Percentiles rank a stretch among this genome's conserved stretches.
These are phyloP conservation scores for Ascobolus immersus DNA, from an alignment of 495 filamentous ascomycete species.

Conservation along the genomic window DNA sequence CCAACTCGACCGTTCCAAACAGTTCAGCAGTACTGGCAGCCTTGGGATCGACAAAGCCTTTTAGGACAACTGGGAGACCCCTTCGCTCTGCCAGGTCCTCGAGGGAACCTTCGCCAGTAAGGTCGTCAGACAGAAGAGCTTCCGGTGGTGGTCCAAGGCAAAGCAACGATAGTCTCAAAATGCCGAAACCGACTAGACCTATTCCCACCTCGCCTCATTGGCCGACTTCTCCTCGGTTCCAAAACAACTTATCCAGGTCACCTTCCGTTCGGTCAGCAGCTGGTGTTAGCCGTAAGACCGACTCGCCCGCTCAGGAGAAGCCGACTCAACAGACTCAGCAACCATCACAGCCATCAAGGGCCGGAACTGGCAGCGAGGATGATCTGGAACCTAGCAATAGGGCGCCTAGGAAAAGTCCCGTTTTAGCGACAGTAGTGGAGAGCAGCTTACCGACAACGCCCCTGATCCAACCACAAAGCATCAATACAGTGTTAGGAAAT, in stretches of 20 bases:
- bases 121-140: not conserved
- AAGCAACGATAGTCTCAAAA: constrained; percentile 3
- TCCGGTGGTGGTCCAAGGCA: not conserved
- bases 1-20: too few species aligned
- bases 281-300: not conserved
- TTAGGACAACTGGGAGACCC: too few species aligned
- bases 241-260: constrained; percentile 13
- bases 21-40: too few species aligned
- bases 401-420: constrained; percentile 38
- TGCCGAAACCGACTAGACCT: constrained; percentile 12
- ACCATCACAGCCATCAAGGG: constrained; percentile 30
- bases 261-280: constrained; percentile 14
- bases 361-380: constrained; percentile 22
- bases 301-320: constrained; percentile 16
- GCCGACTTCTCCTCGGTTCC: constrained; percentile 12
- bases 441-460: constrained; percentile 58
- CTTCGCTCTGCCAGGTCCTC: constrained; percentile 12
- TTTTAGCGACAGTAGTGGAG: constrained; percentile 82
- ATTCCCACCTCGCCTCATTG: constrained; percentile 13
- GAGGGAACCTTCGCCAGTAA: constrained; percentile 13
- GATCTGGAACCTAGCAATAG: constrained; percentile 39
- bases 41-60: too few species aligned
- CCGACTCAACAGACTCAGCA: constrained; percentile 23
- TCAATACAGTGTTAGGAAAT: constrained; percentile 25
- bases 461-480: constrained; percentile 24